Evolutionary conservation across 2,329 filamentous ascomycete genomes (phyloP).

Genomic region (Microdochium nivale): DNA sequence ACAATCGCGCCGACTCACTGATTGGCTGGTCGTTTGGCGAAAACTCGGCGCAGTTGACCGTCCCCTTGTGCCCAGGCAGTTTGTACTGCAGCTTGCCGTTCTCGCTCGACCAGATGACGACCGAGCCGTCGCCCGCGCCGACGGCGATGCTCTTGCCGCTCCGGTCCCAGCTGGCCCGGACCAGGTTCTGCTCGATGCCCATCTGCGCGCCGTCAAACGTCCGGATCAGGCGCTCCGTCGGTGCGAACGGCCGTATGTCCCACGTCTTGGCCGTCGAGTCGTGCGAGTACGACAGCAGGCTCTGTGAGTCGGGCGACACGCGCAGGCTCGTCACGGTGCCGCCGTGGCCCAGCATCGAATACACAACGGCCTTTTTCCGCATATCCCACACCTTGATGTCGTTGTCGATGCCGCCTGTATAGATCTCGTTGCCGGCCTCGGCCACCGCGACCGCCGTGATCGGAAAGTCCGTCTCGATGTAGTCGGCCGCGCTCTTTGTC

Average conservation of each 20-base stretch:
- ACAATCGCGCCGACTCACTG: conserved; percentile 49
- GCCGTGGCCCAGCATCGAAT: conserved; percentile 80
- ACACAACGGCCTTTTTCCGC: conserved; percentile 80
- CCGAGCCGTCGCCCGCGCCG: conserved; percentile 83
- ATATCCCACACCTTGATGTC: conserved; percentile 97
- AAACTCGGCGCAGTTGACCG: conserved; percentile 91
- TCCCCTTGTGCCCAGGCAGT: conserved; percentile 88
- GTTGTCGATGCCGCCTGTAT: conserved; percentile 91
- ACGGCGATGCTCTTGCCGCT: conserved; percentile 81
- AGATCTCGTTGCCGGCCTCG: conserved; percentile 91
- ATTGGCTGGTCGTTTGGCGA: conserved; percentile 78
- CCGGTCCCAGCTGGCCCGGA: conserved; percentile 82
- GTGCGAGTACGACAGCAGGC: conserved; percentile 83
- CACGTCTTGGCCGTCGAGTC: conserved; percentile 91
- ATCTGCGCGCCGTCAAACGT: conserved; percentile 88
- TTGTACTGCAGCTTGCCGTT: conserved; percentile 92
- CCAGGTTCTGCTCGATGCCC: conserved; percentile 85
- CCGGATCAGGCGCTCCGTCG: conserved; percentile 72
- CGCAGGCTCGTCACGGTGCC: conserved; percentile 87
- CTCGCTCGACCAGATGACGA: conserved; percentile 82
- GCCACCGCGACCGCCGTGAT: conserved; percentile 87
- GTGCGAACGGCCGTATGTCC: conserved; percentile 93
- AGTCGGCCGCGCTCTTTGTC: conserved; percentile 79
- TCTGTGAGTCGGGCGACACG: conserved; percentile 89
- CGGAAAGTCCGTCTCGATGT: conserved; percentile 85